Evolutionary conservation across 1,284 basidiomycete genomes (phyloP), one percentile per base, ranked within the genome.

Genomic region (Trichosporon sp.): DNA sequence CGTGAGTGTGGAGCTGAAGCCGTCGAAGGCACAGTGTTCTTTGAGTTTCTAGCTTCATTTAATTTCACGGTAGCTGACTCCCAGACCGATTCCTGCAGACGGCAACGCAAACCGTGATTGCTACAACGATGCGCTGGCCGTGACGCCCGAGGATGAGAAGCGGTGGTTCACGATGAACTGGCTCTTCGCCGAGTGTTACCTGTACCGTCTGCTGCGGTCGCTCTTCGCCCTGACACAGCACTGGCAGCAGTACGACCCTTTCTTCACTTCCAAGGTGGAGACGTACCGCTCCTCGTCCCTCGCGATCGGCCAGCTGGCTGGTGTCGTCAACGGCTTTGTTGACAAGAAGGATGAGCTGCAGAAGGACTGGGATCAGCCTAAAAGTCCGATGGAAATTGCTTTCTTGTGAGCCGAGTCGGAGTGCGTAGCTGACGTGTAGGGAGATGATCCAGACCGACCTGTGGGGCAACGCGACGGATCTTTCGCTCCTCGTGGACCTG

Each of bases 161-260:
- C 92, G 91, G 0, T 99, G 96, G 96, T 94, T 95, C 80, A 91
- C 89, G 1, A 90, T 92, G 7, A 92, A 94, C 3, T 98, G 96
- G 94, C 87, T 99, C 12, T 98, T 89, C 80, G 93, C 94, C 72
- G 96, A 98, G 89, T 97, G 86, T 78, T 87, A 87, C 76, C 80
- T 87, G 83, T 98, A 98, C 84, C 92, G 95, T 32, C 86, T 92
- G 0, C 80, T 99, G 21, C 89, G 93, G 21, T 89, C 90, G 1
- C 90, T 89, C 80, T 93, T 97, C 78, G 86, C 88, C 0, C 84
- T 87, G 71, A 92, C 91, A 2, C 83, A 83, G 56, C 87, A 91
- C 77, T 98, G 94, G 95, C 86, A 85, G 65, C 77, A 85, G 16
- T 93, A 90, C 77, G 96, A 99, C 78, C 94, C 95, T 0, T 99